These are phyloP conservation scores for Venturiaceae sp. DNA, from an alignment of 2,329 filamentous ascomycete species.

Conservation along the genomic window DNA sequence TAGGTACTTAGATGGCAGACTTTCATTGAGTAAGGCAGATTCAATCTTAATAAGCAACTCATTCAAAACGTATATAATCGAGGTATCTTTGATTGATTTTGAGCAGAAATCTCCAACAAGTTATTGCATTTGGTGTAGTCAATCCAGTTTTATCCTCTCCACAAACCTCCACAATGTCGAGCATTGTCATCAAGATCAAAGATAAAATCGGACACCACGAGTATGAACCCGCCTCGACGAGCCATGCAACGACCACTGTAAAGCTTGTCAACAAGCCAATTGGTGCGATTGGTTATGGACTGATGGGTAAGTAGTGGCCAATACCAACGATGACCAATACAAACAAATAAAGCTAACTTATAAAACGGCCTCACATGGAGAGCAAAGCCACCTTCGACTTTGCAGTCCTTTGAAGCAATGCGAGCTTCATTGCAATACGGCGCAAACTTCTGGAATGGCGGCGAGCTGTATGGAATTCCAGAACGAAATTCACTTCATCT, in stretches of 20 bases:
- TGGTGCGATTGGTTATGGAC: conserved; percentile 33
- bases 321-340: not conserved
- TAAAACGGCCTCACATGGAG: conserved; percentile 35
- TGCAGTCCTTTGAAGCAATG: conserved; percentile 34
- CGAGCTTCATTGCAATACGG: conserved; percentile 30
- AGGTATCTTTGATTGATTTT: too few relatives aligned
- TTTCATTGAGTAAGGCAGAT: too few relatives aligned
- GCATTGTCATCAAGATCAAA: not conserved
- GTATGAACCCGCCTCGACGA: not conserved
- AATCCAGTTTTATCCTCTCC: too few relatives aligned
- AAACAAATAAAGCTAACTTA: not conserved
- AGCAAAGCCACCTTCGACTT: conserved; percentile 22
- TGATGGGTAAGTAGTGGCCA: conserved; percentile 28
- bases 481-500: conserved; percentile 38
- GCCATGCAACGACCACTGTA: not conserved
- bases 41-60: too few relatives aligned
- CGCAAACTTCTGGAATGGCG: conserved; percentile 39
- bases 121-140: too few relatives aligned
- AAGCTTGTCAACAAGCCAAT: conserved; percentile 19
- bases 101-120: too few relatives aligned
- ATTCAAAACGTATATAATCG: too few relatives aligned
- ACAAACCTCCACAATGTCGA: too few relatives aligned
- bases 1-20: too few relatives aligned
- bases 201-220: not conserved
- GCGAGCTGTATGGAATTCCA: conserved; percentile 37